Evolutionary conservation across 2,329 filamentous ascomycete species (phyloP).

Genomic region (Epichloe sibirici): DNA sequence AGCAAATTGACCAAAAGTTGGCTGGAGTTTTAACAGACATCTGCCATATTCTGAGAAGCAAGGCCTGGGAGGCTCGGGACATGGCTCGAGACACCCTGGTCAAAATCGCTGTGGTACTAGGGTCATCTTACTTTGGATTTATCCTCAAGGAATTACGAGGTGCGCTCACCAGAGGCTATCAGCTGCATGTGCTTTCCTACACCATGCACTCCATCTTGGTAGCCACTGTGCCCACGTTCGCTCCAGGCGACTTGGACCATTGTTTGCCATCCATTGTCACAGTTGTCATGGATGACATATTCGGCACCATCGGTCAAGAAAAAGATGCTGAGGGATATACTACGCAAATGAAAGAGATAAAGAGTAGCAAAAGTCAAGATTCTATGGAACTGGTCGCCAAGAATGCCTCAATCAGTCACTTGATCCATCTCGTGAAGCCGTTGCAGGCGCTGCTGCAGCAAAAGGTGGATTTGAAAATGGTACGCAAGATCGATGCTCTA

Average conservation of each 20-base stretch:
- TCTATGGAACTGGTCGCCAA: constrained; percentile 89
- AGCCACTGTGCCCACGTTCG: constrained; percentile 56
- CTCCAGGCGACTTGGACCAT: constrained; percentile 79
- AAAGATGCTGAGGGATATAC: constrained; percentile 95
- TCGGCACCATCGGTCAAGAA: constrained; percentile 82
- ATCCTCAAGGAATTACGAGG: constrained; percentile 83
- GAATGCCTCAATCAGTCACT: constrained; percentile 60
- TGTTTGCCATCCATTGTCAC: constrained; percentile 66
- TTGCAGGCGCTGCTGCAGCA: constrained; percentile 69
- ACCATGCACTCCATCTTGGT: constrained; percentile 89
- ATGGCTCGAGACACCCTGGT: constrained; percentile 80
- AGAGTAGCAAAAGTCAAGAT: constrained; percentile 95
- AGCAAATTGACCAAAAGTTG: constrained; percentile 61
- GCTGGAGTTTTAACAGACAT: constrained; percentile 83
- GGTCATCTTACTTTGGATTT: constrained; percentile 75
- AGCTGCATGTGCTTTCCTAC: constrained; percentile 88
- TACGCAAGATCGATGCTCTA: constrained; percentile 83
- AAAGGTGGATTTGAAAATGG: constrained; percentile 69
- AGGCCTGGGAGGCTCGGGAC: constrained; percentile 77
- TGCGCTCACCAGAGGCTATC: constrained; percentile 75
- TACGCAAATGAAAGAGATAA: constrained; percentile 93
- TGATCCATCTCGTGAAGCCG: constrained; percentile 67
- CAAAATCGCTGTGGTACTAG: constrained; percentile 70
- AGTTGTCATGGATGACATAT: constrained; percentile 95
- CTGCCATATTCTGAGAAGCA: constrained; percentile 82